Evolutionary conservation across 768 basidiomycete species (phyloP).

Genomic region (Leccinum longicurvipes): DNA sequence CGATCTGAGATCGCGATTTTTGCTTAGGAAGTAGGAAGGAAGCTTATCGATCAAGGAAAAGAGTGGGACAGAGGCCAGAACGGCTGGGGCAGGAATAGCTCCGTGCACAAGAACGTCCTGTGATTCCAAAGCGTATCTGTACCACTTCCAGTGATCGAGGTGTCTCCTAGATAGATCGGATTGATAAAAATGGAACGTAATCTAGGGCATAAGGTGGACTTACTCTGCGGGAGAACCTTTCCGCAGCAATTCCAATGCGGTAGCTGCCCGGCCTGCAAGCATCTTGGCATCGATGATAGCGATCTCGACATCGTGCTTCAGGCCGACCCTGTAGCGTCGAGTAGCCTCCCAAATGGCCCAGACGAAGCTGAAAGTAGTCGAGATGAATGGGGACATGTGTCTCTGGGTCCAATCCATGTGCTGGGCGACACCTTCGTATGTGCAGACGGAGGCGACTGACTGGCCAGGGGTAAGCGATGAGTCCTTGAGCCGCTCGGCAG

Average conservation of each 20-base stretch:
- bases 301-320: slow-evolving; percentile 76
- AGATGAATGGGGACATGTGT: slow-evolving; percentile 64
- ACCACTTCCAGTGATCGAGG: slow-evolving; percentile 72
- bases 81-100: slow-evolving; percentile 60
- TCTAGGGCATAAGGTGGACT: slow-evolving; percentile 21
- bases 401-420: slow-evolving; percentile 82
- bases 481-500: slow-evolving; percentile 37
- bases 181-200: background rate
- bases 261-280: slow-evolving; percentile 54
- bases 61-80: slow-evolving; percentile 69
- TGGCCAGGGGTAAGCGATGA: slow-evolving; percentile 32
- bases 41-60: slow-evolving; percentile 60
- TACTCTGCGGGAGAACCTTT: slow-evolving; percentile 54
- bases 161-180: slow-evolving; percentile 43
- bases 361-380: slow-evolving; percentile 75
- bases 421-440: slow-evolving; percentile 60
- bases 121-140: slow-evolving; percentile 68
- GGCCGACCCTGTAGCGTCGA: slow-evolving; percentile 63
- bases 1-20: slow-evolving; percentile 31
- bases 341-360: slow-evolving; percentile 85
- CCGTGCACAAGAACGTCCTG: slow-evolving; percentile 74
- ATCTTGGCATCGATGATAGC: slow-evolving; percentile 72
- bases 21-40: slow-evolving; percentile 64
- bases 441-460: slow-evolving; percentile 28
- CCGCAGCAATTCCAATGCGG: slow-evolving; percentile 61